Evolutionary conservation across 768 basidiomycete species (phyloP), one percentile per base, ranked within the genome.

Genomic region (Boletus rubropictus): DNA sequence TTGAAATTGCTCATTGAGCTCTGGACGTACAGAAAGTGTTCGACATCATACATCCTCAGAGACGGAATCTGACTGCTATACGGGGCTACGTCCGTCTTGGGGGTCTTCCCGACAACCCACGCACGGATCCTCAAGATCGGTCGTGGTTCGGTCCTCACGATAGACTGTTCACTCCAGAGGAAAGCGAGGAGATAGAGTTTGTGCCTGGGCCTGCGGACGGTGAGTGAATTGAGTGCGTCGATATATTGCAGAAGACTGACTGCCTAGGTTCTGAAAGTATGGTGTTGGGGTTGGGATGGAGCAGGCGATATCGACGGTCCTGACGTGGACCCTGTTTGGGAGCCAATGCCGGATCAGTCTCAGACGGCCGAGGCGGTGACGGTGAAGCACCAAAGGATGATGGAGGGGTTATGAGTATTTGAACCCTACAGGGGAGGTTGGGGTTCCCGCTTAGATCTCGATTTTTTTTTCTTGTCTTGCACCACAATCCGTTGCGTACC

Each of bases 201-300:
- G 63, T 72, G 17, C 73, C 84, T 3, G 92, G 94, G 15, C 95
- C 95, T 14, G 79, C 84, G 48, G 77, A 90, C 55, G 95, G 94
- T 97, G 35, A 43, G 62, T 50, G 32, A 4, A 20, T 24, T 9
- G 15, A 33, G 14, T 20, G 31, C 39, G 44, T 35, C 39, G 0
- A 20, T 12, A 7, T 2, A 3, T 1, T 15, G 5, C 18, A 20
- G 11, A 17, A 28, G 47, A 39, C 42, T 60, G 34, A 60, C 12
- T 33, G n/a, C 10, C 17, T 29, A 28, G 37, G 9, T 29, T 39
- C 1, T 22, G 33, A 59, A 14, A 96, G 95, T 98, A 11, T 97
- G 95, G 95, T 98, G 95, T 63, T 97, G 95, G 95, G 95, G 95
- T 17, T 99, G 95, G 95, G 95, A 99, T 59, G 95, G 95, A 12